Percentiles rank a stretch among this genome's conserved stretches.
These are phyloP conservation scores for Eutypella sp. DNA, from an alignment of 2,329 filamentous ascomycete genomes.

Conservation along the genomic window DNA sequence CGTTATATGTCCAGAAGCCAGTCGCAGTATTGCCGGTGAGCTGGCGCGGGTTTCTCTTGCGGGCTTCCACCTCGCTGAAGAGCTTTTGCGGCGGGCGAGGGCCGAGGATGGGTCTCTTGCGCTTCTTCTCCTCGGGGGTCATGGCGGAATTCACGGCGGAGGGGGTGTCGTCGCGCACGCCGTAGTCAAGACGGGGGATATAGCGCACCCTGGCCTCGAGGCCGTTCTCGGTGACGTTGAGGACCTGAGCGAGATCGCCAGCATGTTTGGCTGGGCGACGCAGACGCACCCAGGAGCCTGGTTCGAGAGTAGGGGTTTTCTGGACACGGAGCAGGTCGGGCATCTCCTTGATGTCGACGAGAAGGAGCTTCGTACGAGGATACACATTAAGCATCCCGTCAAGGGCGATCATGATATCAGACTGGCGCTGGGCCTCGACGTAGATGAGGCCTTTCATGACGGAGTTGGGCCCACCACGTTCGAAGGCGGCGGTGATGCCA, in stretches of 20 bases:
- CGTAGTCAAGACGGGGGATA: constrained; percentile 90
- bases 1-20: constrained; percentile 79
- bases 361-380: constrained; percentile 75
- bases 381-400: constrained; percentile 88
- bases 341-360: constrained; percentile 96
- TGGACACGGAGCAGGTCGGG: constrained; percentile 88
- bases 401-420: constrained; percentile 76
- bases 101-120: constrained; percentile 66
- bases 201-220: constrained; percentile 81
- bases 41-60: constrained; percentile 71
- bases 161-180: constrained; percentile 69
- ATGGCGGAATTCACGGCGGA: constrained; percentile 36
- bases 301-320: constrained; percentile 79
- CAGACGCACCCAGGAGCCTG: constrained; percentile 88
- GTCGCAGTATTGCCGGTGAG: constrained; percentile 66
- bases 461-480: constrained; percentile 71
- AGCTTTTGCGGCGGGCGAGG: constrained; percentile 80
- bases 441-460: constrained; percentile 94
- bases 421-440: constrained; percentile 82
- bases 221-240: constrained; percentile 90
- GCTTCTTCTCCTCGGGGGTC: constrained; percentile 57
- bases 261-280: constrained; percentile 74
- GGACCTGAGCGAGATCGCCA: constrained; percentile 84
- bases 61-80: constrained; percentile 89
- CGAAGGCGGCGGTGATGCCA: constrained; percentile 84